phyloP scores from a whole-genome alignment of 495 filamentous ascomycete genomes.

The Podospora pseudocomata region DNA sequence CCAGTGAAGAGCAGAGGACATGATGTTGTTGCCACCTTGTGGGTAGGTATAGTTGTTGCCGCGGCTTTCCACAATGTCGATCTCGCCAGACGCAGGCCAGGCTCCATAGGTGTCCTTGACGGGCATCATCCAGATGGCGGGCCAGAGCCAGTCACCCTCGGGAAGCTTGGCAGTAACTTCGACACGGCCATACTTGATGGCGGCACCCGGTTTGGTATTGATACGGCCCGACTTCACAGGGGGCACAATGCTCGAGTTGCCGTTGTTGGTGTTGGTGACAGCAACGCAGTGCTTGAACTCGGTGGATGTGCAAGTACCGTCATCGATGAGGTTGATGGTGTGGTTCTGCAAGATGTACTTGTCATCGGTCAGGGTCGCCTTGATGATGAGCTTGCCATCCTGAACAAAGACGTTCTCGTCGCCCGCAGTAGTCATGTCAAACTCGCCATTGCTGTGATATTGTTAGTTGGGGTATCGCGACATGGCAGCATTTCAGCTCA shows the following conservation, averaged over 20 bases:
- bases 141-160: conserved; percentile 82
- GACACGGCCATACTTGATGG: conserved; percentile 76
- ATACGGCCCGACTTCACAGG: conserved; percentile 76
- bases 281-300: conserved; percentile 56
- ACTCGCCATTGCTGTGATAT: conserved; percentile 70
- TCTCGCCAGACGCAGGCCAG: conserved; percentile 82
- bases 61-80: conserved; percentile 74
- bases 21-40: conserved; percentile 77
- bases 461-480: conserved; percentile 10
- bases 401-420: conserved; percentile 71
- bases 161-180: conserved; percentile 75
- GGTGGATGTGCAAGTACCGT: conserved; percentile 62
- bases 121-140: conserved; percentile 90
- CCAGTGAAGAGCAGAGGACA: conserved; percentile 79
- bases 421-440: conserved; percentile 64
- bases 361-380: conserved; percentile 69
- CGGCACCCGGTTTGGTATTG: conserved; percentile 63
- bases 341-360: conserved; percentile 58
- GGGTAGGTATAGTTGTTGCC: conserved; percentile 73
- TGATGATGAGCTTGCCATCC: conserved; percentile 66
- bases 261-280: conserved; percentile 58
- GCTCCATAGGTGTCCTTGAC: conserved; percentile 64
- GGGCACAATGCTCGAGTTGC: conserved; percentile 70
- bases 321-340: conserved; percentile 60
- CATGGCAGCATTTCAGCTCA: not conserved